These are phyloP conservation scores for Populus ilicifolia DNA, from an alignment of 345 rosid genomes.

Conservation along the genomic window DNA sequence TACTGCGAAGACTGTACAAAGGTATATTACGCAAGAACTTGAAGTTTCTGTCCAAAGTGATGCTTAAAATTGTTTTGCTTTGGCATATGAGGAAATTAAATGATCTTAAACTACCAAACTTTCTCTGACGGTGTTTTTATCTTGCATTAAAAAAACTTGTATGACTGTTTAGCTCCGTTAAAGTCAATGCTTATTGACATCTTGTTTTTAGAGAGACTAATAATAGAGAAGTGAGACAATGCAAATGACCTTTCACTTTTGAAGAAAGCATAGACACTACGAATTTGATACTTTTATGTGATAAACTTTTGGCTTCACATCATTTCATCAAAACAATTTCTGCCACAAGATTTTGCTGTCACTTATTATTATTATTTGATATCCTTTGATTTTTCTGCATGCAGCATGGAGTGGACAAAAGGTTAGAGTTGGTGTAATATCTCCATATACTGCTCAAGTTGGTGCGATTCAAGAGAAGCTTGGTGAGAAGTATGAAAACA, in stretches of 20 bases:
- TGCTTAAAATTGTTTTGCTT: not conserved
- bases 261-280: not conserved
- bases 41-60: not conserved
- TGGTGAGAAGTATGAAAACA: not conserved
- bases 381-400: no score
- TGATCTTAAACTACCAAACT: not conserved
- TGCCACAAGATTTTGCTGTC: not conserved
- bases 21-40: conserved; percentile 24
- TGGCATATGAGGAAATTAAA: not conserved
- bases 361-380: no score
- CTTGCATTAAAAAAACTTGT: not conserved
- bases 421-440: conserved; percentile 14
- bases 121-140: not conserved
- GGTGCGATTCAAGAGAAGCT: conserved; percentile 7
- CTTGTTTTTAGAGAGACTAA: not conserved
- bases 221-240: not conserved
- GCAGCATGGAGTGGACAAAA: conserved; percentile 12
- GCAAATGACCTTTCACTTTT: not conserved
- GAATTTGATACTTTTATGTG: not conserved
- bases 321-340: not conserved
- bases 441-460: conserved; percentile 23
- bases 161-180: not conserved
- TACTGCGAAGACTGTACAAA: conserved; percentile 31
- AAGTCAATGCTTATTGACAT: not conserved
- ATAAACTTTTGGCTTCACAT: not conserved